Evolutionary conservation across 2,329 filamentous ascomycete species (phyloP), one percentile per base, ranked within the genome.

Genomic region (Leptosphaerulina australis): DNA sequence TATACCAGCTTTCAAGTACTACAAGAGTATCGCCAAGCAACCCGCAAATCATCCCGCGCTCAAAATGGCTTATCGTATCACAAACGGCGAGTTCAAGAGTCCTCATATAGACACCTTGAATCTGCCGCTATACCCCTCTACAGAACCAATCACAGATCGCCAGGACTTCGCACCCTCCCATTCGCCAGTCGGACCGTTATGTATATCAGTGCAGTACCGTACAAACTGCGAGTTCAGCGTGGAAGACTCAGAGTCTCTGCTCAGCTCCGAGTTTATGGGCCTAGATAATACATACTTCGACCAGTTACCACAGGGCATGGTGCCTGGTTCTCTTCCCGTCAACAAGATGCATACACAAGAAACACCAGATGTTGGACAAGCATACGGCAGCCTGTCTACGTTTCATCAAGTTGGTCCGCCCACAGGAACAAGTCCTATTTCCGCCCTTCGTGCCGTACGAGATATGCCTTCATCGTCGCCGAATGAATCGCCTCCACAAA

Each of bases 231-330:
- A 88, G 64, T 97, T 99, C 72, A 86, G 88, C 35, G 85, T 97
- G 29, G 93, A 96, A 63, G 91, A 97, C 72, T 88, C 91, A 0
- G 94, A 97, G 73, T 88, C 92, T 4, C 76, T 97, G 7, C 76
- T 97, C 33, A 96, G 92, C 75, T 97, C 93, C 11, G 87, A 91
- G 24, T 96, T 97, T 67, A 91, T 96, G 83, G 91, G 90, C 11
- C 83, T 91, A 28, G 92, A 96, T 68, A 91, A 96, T 68, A 85
- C 90, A 53, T 90, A 90, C 66, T 95, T 96, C 70, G 85, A 85
- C 53, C 91, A 91, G 7, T 74, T 94, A 14, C 82, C 81, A 53
- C 80, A 83, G 44, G 63, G 67, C 28, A 60, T 61, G 11, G 67
- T 90, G 56, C 78, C 87, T 34, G 90, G 90, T 24, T 95, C 91